Evolutionary conservation across 2,329 filamentous ascomycete species (phyloP).

Genomic region (Diaporthe citri): DNA sequence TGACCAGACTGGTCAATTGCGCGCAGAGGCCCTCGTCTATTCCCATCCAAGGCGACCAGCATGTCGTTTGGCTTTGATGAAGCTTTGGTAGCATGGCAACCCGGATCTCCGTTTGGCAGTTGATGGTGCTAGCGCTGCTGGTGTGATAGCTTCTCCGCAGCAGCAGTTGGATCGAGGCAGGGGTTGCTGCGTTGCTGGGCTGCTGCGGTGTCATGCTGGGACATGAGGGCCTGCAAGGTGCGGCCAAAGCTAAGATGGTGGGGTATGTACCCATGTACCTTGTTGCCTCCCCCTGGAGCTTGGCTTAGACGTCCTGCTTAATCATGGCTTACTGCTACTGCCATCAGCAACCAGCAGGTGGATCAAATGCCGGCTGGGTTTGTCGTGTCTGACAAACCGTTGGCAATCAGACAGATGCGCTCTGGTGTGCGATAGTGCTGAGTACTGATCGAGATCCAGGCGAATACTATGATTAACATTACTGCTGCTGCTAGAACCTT

Average conservation of each 20-base stretch:
- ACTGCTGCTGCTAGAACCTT: background rate
- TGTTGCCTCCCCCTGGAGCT: slow-evolving; percentile 5
- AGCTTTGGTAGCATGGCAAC: background rate
- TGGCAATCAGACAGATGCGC: background rate
- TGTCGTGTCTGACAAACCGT: slow-evolving; percentile 40
- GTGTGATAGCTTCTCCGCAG: slow-evolving; percentile 8
- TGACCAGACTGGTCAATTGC: background rate
- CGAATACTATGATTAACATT: background rate
- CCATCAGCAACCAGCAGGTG: slow-evolving; percentile 29
- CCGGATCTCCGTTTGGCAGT: background rate
- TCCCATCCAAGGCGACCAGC: background rate
- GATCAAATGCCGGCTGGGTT: slow-evolving; percentile 29
- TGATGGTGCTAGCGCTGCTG: background rate
- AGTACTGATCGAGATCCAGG: slow-evolving; percentile 4
- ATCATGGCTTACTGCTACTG: slow-evolving; percentile 29
- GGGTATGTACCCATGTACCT: slow-evolving; percentile 17
- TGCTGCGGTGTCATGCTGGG: slow-evolving; percentile 5
- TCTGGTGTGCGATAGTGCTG: background rate
- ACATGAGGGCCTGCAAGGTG: background rate
- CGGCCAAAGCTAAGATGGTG: slow-evolving; percentile 8
- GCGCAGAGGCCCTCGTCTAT: background rate
- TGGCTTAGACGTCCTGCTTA: slow-evolving; percentile 16
- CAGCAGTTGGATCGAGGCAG: background rate
- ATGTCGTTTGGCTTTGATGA: slow-evolving; percentile 2
- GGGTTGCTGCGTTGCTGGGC: slow-evolving; percentile 14